Base-by-base conservation (phyloP, 2,329 filamentous ascomycete genomes). In the Cladosporium sp. region DNA sequence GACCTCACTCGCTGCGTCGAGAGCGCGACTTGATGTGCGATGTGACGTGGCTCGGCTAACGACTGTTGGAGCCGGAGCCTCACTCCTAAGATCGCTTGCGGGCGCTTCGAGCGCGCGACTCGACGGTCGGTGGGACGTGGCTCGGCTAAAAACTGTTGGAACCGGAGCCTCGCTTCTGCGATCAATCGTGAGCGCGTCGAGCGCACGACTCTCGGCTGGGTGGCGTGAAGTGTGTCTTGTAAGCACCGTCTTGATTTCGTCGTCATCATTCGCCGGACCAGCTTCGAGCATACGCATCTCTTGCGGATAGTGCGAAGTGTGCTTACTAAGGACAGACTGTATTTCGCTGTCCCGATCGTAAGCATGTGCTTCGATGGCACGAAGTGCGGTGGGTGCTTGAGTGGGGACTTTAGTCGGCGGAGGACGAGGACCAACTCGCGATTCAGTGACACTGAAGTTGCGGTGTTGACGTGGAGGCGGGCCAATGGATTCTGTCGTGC, bases 291-390 rank as follows among this genome's bases (percentile, higher is more conserved):
- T 33, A 37, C 33, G 31, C 23, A 37, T 16, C 12, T 37, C n/a
- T 35, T 33, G 31, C 7, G 69, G 68, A 11, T 69, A 69, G 3
- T 70, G 67, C 33, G 67, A 66, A 21, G 68, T 70, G 55, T 73
- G 70, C 5, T 71, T 66, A 49, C 67, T 69, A 28, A 74, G 61
- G n/a, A 65, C 67, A 49, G 72, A 69, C 33, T 71, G 69, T 5
- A 74, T 64, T 18, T 71, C 71, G 28, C 67, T 69, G 44, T 73
- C 72, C 8, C 72, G 66, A 31, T 68, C 65, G 37, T 60, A 67
- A n/a, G 62, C 61, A 53, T 35, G 61, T 3, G 78, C 74, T 68
- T 81, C 80, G 62, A 82, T 79, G 53, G 80, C 78, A 52, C 73
- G 74, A 65, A 72, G 70, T 2, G 68, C 68, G 35, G 69, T 69